These are phyloP conservation scores for Moesziomyces sp. DNA, from an alignment of 1,284 basidiomycete genomes.

Conservation along the genomic window DNA sequence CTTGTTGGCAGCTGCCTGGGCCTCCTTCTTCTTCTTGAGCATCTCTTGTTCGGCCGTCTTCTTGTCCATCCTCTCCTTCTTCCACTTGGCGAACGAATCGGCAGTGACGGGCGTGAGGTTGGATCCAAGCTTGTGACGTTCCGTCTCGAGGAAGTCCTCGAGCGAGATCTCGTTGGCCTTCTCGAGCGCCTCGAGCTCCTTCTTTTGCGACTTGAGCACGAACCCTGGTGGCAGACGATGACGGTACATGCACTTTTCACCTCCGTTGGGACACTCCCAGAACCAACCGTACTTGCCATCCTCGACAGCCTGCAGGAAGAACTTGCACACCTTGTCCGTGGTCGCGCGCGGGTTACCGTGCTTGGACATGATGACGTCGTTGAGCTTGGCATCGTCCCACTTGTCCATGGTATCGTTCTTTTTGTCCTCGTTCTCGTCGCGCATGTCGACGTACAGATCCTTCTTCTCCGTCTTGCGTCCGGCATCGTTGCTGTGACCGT, in stretches of 20 bases:
- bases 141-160: constrained; percentile 98
- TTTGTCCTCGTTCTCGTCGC: constrained; percentile 74
- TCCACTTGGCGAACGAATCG: constrained; percentile 93
- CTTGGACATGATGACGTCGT: constrained; percentile 86
- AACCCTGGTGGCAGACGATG: constrained; percentile 91
- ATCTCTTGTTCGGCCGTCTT: constrained; percentile 89
- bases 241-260: constrained; percentile 89
- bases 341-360: constrained; percentile 88
- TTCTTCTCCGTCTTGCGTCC: constrained; percentile 94
- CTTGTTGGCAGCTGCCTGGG: constrained; percentile 88
- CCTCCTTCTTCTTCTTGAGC: constrained; percentile 84
- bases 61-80: constrained; percentile 72
- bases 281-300: constrained; percentile 91
- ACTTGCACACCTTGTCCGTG: constrained; percentile 95
- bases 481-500: constrained; percentile 83
- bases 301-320: constrained; percentile 96
- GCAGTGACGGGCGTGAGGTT: constrained; percentile 93
- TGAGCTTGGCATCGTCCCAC: constrained; percentile 95
- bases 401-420: constrained; percentile 91
- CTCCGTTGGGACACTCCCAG: constrained; percentile 73
- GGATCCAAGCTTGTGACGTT: constrained; percentile 77
- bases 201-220: constrained; percentile 85
- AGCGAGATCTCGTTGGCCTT: constrained; percentile 84
- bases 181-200: constrained; percentile 75
- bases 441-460: constrained; percentile 89